A percentile compares a stretch with the other conserved stretches of the same genome.
These are phyloP conservation scores for Pseudocercospora eumusae DNA, from an alignment of 2,329 filamentous ascomycete species.

Conservation along the genomic window DNA sequence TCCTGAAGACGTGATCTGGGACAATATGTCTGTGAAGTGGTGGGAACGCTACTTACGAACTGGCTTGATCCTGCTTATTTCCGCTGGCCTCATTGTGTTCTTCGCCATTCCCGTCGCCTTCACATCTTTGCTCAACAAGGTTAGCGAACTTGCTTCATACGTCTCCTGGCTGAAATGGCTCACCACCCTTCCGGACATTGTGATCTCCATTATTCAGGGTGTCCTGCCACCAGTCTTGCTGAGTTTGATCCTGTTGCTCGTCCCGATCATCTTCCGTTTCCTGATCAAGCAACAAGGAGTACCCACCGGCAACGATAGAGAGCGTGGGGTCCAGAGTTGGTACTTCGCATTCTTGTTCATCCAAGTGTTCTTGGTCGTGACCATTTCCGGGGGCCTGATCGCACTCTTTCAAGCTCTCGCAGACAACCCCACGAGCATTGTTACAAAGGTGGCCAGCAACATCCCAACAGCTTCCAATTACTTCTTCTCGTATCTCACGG, in stretches of 20 bases:
- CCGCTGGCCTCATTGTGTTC: conserved; percentile 75
- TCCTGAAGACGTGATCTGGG: conserved; percentile 90
- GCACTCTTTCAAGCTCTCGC: conserved; percentile 65
- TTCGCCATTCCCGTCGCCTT: conserved; percentile 92
- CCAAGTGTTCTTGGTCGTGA: conserved; percentile 89
- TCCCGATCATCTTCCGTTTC: conserved; percentile 76
- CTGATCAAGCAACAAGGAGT: conserved; percentile 74
- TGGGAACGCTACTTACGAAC: conserved; percentile 83
- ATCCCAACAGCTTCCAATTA: conserved; percentile 89
- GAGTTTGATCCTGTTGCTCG: conserved; percentile 72
- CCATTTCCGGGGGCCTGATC: conserved; percentile 74
- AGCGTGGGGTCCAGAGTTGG: conserved; percentile 84
- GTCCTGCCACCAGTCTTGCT: conserved; percentile 78
- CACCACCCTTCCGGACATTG: conserved; percentile 57
- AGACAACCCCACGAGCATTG: conserved; percentile 65
- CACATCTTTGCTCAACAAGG: conserved; percentile 77
- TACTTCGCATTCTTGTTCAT: conserved; percentile 95
- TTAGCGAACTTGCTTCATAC: conserved; percentile 66
- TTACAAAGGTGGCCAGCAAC: conserved; percentile 71
- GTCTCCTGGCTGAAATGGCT: conserved; percentile 73
- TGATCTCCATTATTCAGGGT: conserved; percentile 76
- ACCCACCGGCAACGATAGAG: conserved; percentile 76
- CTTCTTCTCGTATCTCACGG: conserved; percentile 97
- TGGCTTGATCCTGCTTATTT: conserved; percentile 63
- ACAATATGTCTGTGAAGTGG: conserved; percentile 95